These are phyloP conservation scores for Aspergillus steynii DNA, from an alignment of 495 filamentous ascomycete species.

Conservation along the genomic window DNA sequence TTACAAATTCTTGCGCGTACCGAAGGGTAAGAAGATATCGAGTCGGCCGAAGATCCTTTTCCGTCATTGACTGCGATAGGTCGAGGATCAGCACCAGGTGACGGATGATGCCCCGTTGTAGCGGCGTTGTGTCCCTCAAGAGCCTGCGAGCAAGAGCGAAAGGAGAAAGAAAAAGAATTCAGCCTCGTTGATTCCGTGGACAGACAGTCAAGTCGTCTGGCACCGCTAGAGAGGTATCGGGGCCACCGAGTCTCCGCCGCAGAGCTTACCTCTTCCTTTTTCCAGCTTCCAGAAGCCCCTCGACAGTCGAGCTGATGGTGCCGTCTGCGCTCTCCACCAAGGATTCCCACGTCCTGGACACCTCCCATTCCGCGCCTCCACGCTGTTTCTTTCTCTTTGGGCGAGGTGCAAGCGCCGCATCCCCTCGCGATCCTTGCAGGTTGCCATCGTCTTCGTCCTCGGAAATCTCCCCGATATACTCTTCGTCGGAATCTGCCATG, in stretches of 20 bases:
- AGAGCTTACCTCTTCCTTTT: slow-evolving; percentile 70
- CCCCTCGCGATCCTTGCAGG: slow-evolving; percentile 43
- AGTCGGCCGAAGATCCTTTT: slow-evolving; percentile 90
- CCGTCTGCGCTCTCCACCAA: slow-evolving; percentile 73
- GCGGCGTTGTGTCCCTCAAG: slow-evolving; percentile 86
- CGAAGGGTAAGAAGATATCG: slow-evolving; percentile 79
- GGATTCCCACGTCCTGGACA: slow-evolving; percentile 61
- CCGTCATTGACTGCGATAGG: slow-evolving; percentile 87
- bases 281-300: slow-evolving; percentile 65
- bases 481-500: slow-evolving; percentile 69
- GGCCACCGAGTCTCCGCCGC: not conserved
- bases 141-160: slow-evolving; percentile 48
- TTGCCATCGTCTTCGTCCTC: slow-evolving; percentile 81
- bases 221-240: not conserved
- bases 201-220: not conserved
- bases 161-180: slow-evolving; percentile 5
- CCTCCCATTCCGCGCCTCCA: slow-evolving; percentile 59
- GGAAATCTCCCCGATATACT: slow-evolving; percentile 75
- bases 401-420: slow-evolving; percentile 31
- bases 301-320: slow-evolving; percentile 68
- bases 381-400: slow-evolving; percentile 53
- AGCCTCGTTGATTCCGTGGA: slow-evolving; percentile 8
- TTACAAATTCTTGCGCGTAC: slow-evolving; percentile 84
- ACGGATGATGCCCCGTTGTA: slow-evolving; percentile 95
- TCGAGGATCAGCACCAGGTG: slow-evolving; percentile 92